Percentiles rank a stretch among this genome's conserved stretches.
Conservation (phyloP, 2,329 filamentous ascomycete species). For the Fusarium sp. region DNA sequence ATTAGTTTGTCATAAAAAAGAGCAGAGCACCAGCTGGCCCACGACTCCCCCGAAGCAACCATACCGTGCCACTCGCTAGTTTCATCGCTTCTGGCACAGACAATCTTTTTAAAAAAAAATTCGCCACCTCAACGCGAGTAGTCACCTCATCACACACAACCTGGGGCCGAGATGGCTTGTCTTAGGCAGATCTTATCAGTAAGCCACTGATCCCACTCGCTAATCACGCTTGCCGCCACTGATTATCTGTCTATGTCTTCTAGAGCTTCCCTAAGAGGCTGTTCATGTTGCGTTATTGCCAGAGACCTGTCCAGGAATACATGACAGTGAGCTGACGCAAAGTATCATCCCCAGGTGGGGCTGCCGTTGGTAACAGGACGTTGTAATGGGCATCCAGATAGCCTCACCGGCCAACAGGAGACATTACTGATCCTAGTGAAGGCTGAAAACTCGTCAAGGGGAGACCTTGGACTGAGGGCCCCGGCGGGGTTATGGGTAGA, state of each 20-base stretch:
- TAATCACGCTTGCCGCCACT: background rate
- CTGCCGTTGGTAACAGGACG: background rate
- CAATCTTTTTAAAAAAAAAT: too few relatives aligned
- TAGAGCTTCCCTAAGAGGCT: accelerated
- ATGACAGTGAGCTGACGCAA: background rate
- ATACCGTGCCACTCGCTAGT: background rate
- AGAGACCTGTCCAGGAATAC: background rate
- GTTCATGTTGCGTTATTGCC: background rate
- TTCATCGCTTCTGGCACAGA: background rate
- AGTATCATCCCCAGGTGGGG: background rate
- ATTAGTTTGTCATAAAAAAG: background rate
- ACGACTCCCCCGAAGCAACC: background rate
- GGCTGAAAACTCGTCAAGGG: background rate
- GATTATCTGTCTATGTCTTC: background rate
- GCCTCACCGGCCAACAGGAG: background rate
- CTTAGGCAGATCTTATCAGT: background rate
- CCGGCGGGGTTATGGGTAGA: background rate
- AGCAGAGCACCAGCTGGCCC: background rate
- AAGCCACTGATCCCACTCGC: background rate
- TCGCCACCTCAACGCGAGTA: background rate
- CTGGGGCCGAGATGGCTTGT: background rate
- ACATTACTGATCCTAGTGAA: background rate
- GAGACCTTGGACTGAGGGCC: background rate
- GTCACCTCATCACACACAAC: too few relatives aligned
- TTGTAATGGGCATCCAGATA: background rate